Evolutionary conservation across 148 eudicot genomes (phyloP), one percentile per base, ranked within the genome.

Genomic region (Pharnaceum exiguum): DNA sequence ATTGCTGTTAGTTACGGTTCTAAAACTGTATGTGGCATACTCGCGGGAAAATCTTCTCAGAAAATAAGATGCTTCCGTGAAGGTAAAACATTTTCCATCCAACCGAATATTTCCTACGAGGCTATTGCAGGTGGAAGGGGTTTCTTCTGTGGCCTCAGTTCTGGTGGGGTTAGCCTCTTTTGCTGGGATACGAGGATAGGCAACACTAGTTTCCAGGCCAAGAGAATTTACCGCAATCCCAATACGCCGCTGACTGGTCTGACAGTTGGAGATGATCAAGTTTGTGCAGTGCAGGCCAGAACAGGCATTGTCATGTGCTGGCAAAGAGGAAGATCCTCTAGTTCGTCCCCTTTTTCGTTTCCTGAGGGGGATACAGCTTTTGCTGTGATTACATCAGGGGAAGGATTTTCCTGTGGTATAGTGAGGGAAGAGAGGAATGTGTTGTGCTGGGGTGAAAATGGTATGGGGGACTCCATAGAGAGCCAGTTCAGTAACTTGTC

Each of bases 341-440:
- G 32, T 5, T 27, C 27, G 5, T 42, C 60, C 29, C 51, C 37
- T 5, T 71, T 62, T 47, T 61, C 31, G 9, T 53, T 65, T 0
- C 66, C 76, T 10, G 57, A 55, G 60, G 68, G 40, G 10, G 51
- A 62, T 6, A 39, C 35, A 10, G 32, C 54, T 37, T 77, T 77
- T 37, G 8, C 36, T 16, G 38, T 55, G 13, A 71, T 77, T 27
- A 77, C 86, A 3, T 77, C 86, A 16, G 86, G 82, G 17, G 73
- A 49, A 28, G 77, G 82, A 32, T 81, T 77, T 63, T 74, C 82
- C 6, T 74, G 86, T 55, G 86, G 86, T 27, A 74, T 77, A 57
- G 55, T 50, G 36, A 66, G 51, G 65, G 69, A 69, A 23, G 59
- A 45, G 15, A 54, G 66, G 45, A 46, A 39, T 52, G 79, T 81